phyloP scores from a whole-genome alignment of 1,139 yeast species.

The Scheffersomyces parashehatae region DNA sequence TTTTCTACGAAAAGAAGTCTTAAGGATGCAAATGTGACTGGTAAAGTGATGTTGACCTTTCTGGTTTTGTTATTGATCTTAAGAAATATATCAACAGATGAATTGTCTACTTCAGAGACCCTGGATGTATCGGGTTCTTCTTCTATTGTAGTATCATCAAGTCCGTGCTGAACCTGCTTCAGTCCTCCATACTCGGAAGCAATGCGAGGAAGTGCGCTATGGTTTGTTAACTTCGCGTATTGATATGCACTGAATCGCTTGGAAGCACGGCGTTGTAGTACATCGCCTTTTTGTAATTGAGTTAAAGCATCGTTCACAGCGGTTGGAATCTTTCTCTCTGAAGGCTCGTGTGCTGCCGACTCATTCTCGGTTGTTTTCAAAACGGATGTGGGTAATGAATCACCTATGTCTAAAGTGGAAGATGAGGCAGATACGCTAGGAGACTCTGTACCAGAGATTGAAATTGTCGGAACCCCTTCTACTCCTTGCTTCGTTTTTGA shows the following conservation, averaged over 20 bases:
- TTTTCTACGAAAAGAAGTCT: slow-evolving; percentile 80
- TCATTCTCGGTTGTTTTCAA: slow-evolving; percentile 4
- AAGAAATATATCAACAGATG: slow-evolving; percentile 41
- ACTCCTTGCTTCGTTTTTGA: slow-evolving; percentile 9
- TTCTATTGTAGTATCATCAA: not conserved
- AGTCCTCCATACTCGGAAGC: slow-evolving; percentile 5
- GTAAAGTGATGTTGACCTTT: slow-evolving; percentile 52
- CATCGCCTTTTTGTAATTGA: slow-evolving; percentile 78
- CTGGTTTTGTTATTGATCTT: slow-evolving; percentile 62
- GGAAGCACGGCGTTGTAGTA: slow-evolving; percentile 87
- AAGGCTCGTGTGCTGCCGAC: slow-evolving; percentile 2
- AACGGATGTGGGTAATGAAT: not conserved
- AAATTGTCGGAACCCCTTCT: not conserved
- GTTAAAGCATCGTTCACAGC: slow-evolving; percentile 56
- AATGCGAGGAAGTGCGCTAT: slow-evolving; percentile 22
- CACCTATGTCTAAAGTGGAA: not conserved
- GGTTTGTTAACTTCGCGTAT: slow-evolving; percentile 72
- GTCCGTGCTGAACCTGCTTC: not conserved
- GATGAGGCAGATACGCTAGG: slow-evolving; percentile 5
- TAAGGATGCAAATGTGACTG: slow-evolving; percentile 62
- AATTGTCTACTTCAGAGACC: not conserved
- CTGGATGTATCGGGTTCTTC: not conserved
- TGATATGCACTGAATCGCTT: slow-evolving; percentile 92
- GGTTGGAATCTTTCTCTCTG: not conserved
- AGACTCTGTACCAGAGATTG: not conserved